Conservation (phyloP, 768 basidiomycete genomes). For the Lentinula detonsa region DNA sequence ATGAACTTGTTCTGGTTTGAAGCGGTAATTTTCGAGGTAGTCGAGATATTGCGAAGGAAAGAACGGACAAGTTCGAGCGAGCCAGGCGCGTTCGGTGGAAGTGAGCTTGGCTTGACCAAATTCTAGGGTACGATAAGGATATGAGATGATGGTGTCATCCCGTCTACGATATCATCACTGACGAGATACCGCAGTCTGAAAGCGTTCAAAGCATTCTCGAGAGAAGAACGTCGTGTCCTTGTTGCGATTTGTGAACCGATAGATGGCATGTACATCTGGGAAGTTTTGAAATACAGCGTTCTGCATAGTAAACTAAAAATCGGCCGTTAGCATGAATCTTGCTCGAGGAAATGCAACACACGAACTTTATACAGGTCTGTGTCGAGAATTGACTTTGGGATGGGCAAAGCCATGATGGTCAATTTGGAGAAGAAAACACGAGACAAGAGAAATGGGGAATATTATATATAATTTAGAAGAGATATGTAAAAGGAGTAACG, state of each 20-base stretch:
- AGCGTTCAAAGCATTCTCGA: constrained; percentile 54
- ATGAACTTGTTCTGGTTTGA: constrained; percentile 68
- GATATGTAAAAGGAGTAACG: not conserved
- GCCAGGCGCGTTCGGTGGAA: constrained; percentile 58
- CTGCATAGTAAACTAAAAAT: constrained; percentile 84
- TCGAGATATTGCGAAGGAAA: constrained; percentile 68
- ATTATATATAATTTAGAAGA: not conserved
- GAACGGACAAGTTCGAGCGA: constrained; percentile 66
- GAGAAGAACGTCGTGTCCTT: constrained; percentile 54
- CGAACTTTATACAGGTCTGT: constrained; percentile 91
- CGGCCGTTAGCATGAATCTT: not conserved
- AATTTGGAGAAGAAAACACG: not conserved
- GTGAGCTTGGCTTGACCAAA: constrained; percentile 62
- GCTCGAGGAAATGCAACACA: not conserved
- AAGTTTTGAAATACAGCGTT: constrained; percentile 81
- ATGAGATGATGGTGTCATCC: constrained; percentile 1
- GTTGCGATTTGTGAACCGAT: constrained; percentile 80
- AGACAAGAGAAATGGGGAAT: not conserved
- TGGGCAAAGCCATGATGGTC: not conserved
- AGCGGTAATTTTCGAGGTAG: constrained; percentile 65
- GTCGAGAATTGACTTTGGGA: constrained; percentile 67
- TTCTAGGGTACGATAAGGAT: constrained; percentile 32
- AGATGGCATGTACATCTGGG: constrained; percentile 61
- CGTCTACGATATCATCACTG: constrained; percentile 15
- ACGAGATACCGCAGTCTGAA: constrained; percentile 52